Evolutionary conservation across 1,139 yeast genomes (phyloP).

Genomic region (Yarrowia galli): DNA sequence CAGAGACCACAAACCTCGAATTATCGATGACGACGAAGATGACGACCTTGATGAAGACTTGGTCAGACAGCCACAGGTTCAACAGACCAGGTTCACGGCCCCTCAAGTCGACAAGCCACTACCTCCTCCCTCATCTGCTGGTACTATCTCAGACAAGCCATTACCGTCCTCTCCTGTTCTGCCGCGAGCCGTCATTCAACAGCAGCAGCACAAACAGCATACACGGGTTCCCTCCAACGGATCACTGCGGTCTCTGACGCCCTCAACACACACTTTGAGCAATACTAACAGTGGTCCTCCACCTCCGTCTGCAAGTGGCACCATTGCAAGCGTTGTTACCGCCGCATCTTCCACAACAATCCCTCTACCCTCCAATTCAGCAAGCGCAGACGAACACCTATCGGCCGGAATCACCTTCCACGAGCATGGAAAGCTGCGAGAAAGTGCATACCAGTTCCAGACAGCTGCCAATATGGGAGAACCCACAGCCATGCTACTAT

Average conservation of each 20-base stretch:
- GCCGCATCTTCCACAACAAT: constrained; percentile 7
- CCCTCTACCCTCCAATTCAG: constrained; percentile 44
- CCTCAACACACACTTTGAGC: constrained; percentile 6
- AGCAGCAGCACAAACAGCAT: neutral
- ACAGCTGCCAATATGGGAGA: constrained; percentile 67
- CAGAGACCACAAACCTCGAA: constrained; percentile 27
- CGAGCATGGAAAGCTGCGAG: constrained; percentile 66
- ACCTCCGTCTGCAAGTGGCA: neutral
- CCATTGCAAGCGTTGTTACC: neutral
- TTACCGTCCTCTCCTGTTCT: constrained; percentile 8
- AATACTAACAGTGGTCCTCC: constrained; percentile 1
- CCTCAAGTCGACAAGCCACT: neutral
- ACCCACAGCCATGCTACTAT: constrained; percentile 72
- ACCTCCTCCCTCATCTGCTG: neutral
- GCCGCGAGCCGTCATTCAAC: neutral
- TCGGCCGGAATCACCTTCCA: constrained; percentile 63
- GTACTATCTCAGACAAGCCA: neutral
- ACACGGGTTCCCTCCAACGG: constrained; percentile 6
- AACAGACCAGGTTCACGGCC: neutral
- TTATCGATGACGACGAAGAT: constrained; percentile 32
- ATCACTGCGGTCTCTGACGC: constrained; percentile 13
- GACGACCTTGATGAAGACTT: constrained; percentile 26
- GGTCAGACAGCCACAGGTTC: constrained; percentile 23
- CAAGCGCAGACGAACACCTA: constrained; percentile 55
- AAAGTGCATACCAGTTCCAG: constrained; percentile 73